phyloP scores from a whole-genome alignment of 495 filamentous ascomycete species.

The Rusavskia elegans region DNA sequence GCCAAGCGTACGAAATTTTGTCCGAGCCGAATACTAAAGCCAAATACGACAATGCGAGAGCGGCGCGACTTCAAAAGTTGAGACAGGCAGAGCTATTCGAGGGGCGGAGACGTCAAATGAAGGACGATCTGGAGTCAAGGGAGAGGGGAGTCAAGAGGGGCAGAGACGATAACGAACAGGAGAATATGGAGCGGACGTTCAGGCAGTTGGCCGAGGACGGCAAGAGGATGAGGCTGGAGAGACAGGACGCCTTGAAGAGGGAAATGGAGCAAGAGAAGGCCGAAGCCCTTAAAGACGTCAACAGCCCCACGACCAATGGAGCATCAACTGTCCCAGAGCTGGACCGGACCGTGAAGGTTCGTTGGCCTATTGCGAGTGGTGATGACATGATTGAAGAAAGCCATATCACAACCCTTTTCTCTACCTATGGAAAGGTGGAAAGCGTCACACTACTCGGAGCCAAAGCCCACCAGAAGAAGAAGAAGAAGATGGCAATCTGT shows the following conservation, averaged over 20 bases:
- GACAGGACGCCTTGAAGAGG: conserved; percentile 32
- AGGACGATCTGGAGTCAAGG: conserved; percentile 54
- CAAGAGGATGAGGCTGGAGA: conserved; percentile 31
- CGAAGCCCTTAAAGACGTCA: neutral
- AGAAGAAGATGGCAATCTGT: conserved; percentile 35
- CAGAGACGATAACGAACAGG: conserved; percentile 33
- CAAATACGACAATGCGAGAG: conserved; percentile 54
- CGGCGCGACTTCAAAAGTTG: conserved; percentile 42
- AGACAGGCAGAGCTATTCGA: conserved; percentile 50
- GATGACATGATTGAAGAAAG: conserved; percentile 16
- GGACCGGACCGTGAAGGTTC: conserved; percentile 43
- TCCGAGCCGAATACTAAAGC: conserved; percentile 42
- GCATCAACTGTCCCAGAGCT: conserved; percentile 30
- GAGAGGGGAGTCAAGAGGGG: conserved; percentile 31
- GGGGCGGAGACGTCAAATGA: conserved; percentile 52
- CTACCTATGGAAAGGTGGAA: conserved; percentile 39
- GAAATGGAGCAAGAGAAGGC: neutral
- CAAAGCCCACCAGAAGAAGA: conserved; percentile 34
- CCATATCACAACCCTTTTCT: conserved; percentile 27
- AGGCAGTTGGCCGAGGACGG: conserved; percentile 49
- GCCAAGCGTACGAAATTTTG: conserved; percentile 58
- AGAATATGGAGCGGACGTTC: conserved; percentile 42
- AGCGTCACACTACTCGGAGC: conserved; percentile 36
- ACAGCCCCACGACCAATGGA: neutral
- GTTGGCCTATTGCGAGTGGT: conserved; percentile 33